Evolutionary conservation across 2,329 filamentous ascomycete genomes (phyloP).

Genomic region (Calonectria pseudoreteaudii): DNA sequence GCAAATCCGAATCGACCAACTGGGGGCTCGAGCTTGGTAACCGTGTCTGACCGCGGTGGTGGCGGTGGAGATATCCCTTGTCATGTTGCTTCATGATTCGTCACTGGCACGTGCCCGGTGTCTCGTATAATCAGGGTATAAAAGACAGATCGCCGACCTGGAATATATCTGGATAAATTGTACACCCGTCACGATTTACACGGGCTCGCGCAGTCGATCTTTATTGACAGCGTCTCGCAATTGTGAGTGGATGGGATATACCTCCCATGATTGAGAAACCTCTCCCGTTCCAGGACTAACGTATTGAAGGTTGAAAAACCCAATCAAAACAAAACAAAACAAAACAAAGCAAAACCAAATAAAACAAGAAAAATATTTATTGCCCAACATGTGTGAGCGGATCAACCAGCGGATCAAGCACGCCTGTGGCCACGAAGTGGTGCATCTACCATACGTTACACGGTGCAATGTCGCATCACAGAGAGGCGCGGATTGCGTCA

Average conservation of each 20-base stretch:
- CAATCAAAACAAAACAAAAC: not conserved
- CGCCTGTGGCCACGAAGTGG: constrained; percentile 7
- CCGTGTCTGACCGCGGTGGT: not conserved
- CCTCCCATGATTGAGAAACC: not conserved
- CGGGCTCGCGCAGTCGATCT: not conserved
- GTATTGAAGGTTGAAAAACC: not conserved
- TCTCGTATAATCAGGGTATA: constrained; percentile 12
- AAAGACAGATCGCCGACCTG: constrained; percentile 6
- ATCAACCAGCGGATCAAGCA: constrained; percentile 2
- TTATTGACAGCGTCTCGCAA: not conserved
- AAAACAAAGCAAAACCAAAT: not conserved
- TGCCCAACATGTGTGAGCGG: not conserved
- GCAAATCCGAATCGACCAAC: not conserved
- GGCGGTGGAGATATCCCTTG: constrained; percentile 10
- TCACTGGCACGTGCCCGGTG: not conserved
- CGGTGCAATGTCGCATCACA: not conserved
- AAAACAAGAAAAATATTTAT: not conserved
- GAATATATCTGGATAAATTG: not conserved
- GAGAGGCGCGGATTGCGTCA: not conserved
- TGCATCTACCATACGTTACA: not conserved
- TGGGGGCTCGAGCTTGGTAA: constrained; percentile 1
- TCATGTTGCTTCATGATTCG: constrained; percentile 12
- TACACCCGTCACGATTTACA: not conserved
- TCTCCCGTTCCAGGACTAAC: not conserved
- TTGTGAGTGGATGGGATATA: constrained; percentile 1